Base-by-base conservation (phyloP, 2,329 filamentous ascomycete genomes). In the Hirsutella minnesotensis region DNA sequence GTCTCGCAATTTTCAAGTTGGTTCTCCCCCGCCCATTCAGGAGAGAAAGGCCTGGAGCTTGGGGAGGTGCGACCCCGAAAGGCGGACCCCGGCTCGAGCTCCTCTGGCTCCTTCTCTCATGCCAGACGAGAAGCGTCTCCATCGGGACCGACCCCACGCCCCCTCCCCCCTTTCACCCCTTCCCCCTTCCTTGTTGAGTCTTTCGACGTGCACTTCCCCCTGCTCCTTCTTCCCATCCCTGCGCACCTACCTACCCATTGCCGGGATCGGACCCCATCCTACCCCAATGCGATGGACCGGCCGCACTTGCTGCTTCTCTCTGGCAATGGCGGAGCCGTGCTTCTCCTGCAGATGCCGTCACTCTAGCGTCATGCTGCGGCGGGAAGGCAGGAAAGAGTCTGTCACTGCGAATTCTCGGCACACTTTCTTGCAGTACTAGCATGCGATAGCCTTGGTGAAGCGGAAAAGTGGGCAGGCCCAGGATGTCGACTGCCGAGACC, bases 211-310 rank as follows among this genome's bases (percentile, higher is more conserved):
- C 16, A 7, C 15, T 18, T 35, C 33, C 9, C 33, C 15, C n/a
- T n/a, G 9, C 15, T 16, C 33, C 40, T 30, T 34, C 34, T 38
- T 27, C 19, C 41, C 41, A 38, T 35, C 35, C 34, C 16, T 24
- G 18, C 16, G 16, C 34, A 18, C 24, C 29, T 21, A 8, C 30
- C 20, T 40, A 16, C n/a, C 13, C 24, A 29, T 31, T 42, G 40
- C 40, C 20, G 40, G 41, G 40, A 27, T 36, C 33, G 33, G 33
- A n/a, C 33, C 33, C 33, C 30, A 41, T 41, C 16, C 19, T 20
- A 41, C 39, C 20, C 31, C 39, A 41, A 34, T 30, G 33, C 39
- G 33, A 35, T 41, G 19, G 39, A 31, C 31, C 9, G 33, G 33
- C 33, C n/a, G 40, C 35, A 24, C 31, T 36, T 41, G 39, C 15